Percentiles rank a stretch among this genome's conserved stretches.
Evolutionary conservation across 306 rosid species (phyloP).

Genomic region (Oxytropis ochrocephala): DNA sequence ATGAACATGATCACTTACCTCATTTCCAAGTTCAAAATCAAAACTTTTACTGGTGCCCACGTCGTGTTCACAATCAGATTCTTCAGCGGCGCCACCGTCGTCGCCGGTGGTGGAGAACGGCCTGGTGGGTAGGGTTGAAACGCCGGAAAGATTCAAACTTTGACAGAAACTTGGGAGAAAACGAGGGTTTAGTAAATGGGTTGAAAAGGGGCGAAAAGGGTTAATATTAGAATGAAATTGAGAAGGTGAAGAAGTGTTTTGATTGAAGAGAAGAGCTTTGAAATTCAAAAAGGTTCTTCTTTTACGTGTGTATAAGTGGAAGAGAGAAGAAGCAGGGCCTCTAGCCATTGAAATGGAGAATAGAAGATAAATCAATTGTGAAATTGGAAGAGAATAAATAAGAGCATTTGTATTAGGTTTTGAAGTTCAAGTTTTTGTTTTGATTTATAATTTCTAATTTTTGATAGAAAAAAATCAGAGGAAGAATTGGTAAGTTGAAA

Average conservation of each 20-base stretch:
- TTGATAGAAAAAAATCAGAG: background rate
- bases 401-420: background rate
- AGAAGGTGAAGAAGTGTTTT: constrained; percentile 6
- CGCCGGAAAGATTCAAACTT: constrained; percentile 21
- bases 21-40: constrained; percentile 27
- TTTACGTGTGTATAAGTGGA: constrained; percentile 37
- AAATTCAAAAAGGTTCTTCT: constrained; percentile 34
- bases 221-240: constrained; percentile 10
- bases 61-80: constrained; percentile 27
- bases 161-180: background rate
- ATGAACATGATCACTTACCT: constrained; percentile 9
- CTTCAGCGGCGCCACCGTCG: background rate
- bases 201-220: constrained; percentile 27
- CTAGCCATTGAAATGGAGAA: constrained; percentile 46
- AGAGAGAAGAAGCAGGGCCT: constrained; percentile 42
- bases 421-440: background rate
- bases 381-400: background rate
- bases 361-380: background rate
- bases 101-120: constrained; percentile 33
- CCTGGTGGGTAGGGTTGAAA: constrained; percentile 11
- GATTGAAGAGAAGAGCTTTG: constrained; percentile 28
- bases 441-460: too few species aligned
- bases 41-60: constrained; percentile 40
- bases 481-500: background rate
- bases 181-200: constrained; percentile 15